Percentiles rank a stretch among this genome's conserved stretches.
Evolutionary conservation across 2,329 filamentous ascomycete species (phyloP).

Genomic region (Penicillium sp.): DNA sequence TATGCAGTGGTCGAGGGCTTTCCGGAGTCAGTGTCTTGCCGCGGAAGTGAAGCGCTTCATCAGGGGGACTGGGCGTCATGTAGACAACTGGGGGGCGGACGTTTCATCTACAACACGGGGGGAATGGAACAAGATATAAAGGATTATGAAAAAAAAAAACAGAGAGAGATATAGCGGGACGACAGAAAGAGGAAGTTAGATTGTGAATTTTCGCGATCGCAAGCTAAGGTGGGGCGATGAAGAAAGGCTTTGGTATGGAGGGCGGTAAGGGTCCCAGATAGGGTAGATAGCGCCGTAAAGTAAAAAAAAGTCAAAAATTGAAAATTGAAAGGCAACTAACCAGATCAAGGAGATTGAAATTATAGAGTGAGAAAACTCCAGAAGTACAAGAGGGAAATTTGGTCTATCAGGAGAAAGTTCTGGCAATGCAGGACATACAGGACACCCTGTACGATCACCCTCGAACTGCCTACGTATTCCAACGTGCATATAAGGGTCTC

Average conservation of each 20-base stretch:
- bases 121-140: conserved; percentile 2
- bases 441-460: conserved; percentile 1
- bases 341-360: not conserved
- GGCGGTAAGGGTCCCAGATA: conserved; percentile 17
- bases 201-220: conserved; percentile 31
- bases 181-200: conserved; percentile 10
- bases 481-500: not conserved
- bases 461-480: not conserved
- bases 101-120: conserved; percentile 41
- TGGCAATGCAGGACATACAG: conserved; percentile 8
- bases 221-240: conserved; percentile 42
- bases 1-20: conserved; percentile 68
- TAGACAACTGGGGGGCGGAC: conserved; percentile 41
- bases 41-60: conserved; percentile 58
- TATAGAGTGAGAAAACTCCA: not conserved
- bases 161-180: not conserved
- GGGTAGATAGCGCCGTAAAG: conserved; percentile 11
- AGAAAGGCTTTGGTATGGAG: conserved; percentile 21
- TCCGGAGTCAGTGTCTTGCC: conserved; percentile 67
- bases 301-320: conserved; percentile 1
- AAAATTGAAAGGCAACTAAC: not conserved
- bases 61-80: conserved; percentile 55
- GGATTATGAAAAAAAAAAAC: no score
- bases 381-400: not conserved
- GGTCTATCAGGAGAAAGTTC: not conserved